Evolutionary conservation across 495 filamentous ascomycete genomes (phyloP), one percentile per base, ranked within the genome.

Genomic region (Daldinia vernicosa): DNA sequence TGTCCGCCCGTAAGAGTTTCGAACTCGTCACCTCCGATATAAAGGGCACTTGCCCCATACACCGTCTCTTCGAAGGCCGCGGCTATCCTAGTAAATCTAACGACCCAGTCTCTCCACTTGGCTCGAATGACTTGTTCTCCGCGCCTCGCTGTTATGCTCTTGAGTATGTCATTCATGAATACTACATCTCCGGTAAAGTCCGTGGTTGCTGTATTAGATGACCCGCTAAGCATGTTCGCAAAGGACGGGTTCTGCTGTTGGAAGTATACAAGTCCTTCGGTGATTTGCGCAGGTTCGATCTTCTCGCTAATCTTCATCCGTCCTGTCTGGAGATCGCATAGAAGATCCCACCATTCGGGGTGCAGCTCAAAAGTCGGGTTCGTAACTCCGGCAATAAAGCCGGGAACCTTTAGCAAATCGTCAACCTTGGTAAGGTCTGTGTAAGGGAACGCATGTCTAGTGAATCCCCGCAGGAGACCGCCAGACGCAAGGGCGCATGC

Each of bases 361-460:
- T 98, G 95, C 72, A 94, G 89, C 66, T 94, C 93, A 78, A 99
- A 98, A 0, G 92, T 93, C 8, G 94, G 95, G 79, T 99, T 99
- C 2, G 95, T 99, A 17, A 99, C 95, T 64, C 95, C 95, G 19
- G 95, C 95, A 74, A 99, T 96, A 77, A 99, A 99, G 7, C 95
- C 95, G 19, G 96, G 94, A 1, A 99, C 96, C 67, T 93, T 92
- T 32, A 98, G 85, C 6, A 99, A 87, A 76, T 98, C 95, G 71
- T 99, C 95, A 54, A 99, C 93, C 79, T 99, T 99, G 47, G 93
- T 97, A 22, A 99, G 85, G 79, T 99, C 95, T 6, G 95, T 99
- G 77, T 99, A 99, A 6, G 95, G 95, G 76, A 99, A 99, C 14
- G 96, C 96, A 81, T 97, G 92, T n/a, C 95, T 89, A 19, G 94